A percentile compares a stretch with the other conserved stretches of the same genome.
These are phyloP conservation scores for Kwoniella sp. DNA, from an alignment of 768 basidiomycete species.

Conservation along the genomic window DNA sequence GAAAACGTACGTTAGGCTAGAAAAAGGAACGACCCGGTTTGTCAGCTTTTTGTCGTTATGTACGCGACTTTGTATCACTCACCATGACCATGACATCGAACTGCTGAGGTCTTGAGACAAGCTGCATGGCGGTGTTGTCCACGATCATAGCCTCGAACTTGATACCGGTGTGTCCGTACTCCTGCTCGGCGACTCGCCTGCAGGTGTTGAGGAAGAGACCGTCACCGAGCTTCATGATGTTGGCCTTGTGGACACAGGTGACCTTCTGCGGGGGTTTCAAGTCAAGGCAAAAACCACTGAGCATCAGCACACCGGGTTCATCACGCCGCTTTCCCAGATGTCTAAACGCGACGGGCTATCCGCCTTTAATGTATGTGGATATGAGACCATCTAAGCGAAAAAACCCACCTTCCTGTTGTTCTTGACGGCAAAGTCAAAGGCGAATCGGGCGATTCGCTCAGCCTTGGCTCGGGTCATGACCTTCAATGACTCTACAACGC, in stretches of 20 bases:
- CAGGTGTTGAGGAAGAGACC: conserved; percentile 99
- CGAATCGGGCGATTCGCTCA: conserved; percentile 94
- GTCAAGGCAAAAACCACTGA: not conserved
- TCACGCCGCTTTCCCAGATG: too few species aligned
- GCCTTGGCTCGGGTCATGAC: conserved; percentile 93
- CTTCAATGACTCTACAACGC: conserved; percentile 97
- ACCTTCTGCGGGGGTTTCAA: conserved; percentile 72
- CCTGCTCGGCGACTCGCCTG: conserved; percentile 84
- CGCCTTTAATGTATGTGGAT: not conserved
- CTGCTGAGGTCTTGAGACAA: conserved; percentile 91
- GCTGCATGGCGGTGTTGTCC: conserved; percentile 99
- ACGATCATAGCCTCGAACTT: conserved; percentile 98
- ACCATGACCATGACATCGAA: conserved; percentile 99
- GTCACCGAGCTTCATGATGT: conserved; percentile 99
- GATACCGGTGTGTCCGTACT: conserved; percentile 91
- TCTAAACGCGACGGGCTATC: too few species aligned
- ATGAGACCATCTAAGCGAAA: not conserved
- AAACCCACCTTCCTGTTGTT: conserved; percentile 88
- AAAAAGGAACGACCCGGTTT: not conserved
- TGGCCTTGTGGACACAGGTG: conserved; percentile 99
- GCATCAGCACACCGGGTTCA: not conserved
- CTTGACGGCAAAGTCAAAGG: conserved; percentile 98
- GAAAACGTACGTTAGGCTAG: conserved; percentile 38
- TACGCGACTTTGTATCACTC: conserved; percentile 58
- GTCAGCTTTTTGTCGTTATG: conserved; percentile 12